Conservation (phyloP, 257 asterid genomes). For the Verbena officinalis region DNA sequence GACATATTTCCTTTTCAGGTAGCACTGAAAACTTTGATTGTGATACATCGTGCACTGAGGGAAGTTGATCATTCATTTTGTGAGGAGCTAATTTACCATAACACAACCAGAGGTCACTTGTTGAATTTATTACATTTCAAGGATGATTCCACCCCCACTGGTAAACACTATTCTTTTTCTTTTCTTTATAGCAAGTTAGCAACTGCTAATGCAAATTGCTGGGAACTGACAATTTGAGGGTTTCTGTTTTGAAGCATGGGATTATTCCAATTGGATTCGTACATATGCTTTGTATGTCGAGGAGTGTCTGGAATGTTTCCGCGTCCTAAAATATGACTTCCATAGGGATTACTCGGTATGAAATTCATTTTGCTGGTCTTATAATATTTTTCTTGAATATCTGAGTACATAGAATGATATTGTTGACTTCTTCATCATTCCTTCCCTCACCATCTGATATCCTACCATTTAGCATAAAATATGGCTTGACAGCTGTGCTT, state of each 20-base stretch:
- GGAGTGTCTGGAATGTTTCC: slow-evolving; percentile 78
- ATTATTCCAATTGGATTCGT: slow-evolving; percentile 75
- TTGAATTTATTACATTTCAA: slow-evolving; percentile 68
- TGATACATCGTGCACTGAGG: slow-evolving; percentile 79
- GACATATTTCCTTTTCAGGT: slow-evolving; percentile 42
- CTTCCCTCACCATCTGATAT: not conserved
- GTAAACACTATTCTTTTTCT: too few relatives aligned
- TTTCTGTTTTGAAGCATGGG: slow-evolving; percentile 62
- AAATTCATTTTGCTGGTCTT: slow-evolving; percentile 18
- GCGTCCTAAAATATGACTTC: slow-evolving; percentile 62
- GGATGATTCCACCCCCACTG: slow-evolving; percentile 71
- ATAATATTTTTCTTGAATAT: not conserved
- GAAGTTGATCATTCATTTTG: slow-evolving; percentile 75
- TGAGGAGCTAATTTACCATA: slow-evolving; percentile 61
- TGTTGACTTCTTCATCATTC: not conserved
- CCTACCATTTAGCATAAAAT: not conserved
- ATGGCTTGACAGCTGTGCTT: slow-evolving; percentile 12
- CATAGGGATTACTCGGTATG: slow-evolving; percentile 66
- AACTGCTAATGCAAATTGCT: slow-evolving; percentile 3
- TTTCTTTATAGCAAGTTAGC: slow-evolving; percentile 9
- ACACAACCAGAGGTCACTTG: slow-evolving; percentile 52
- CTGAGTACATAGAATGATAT: not conserved
- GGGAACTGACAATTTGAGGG: slow-evolving; percentile 33
- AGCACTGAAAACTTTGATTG: slow-evolving; percentile 75
- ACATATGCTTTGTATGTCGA: slow-evolving; percentile 67